A percentile compares a stretch with the other conserved stretches of the same genome.
Conservation (phyloP, 352 stramenopile species). For the Pythium brassicae region DNA sequence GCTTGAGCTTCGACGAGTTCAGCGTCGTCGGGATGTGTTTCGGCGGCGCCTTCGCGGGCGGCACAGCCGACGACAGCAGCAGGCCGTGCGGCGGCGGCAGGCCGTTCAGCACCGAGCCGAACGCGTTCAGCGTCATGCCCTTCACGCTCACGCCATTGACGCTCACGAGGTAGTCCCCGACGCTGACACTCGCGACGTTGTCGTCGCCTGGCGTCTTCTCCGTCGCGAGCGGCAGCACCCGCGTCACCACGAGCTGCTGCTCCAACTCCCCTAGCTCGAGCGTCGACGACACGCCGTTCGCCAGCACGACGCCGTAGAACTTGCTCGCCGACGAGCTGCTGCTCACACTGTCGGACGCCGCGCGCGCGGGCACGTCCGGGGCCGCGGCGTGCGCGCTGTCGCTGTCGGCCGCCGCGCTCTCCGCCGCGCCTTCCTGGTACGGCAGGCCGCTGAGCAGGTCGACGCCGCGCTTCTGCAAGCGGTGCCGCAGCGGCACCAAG, state of each 20-base stretch:
- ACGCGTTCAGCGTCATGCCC: constrained; percentile 26
- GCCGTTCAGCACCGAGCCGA: constrained; percentile 21
- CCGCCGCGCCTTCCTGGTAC: constrained; percentile 34
- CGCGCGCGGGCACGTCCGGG: no score
- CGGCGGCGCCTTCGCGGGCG: constrained; percentile 32
- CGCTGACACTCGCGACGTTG: constrained; percentile 11
- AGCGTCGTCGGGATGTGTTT: constrained; percentile 63
- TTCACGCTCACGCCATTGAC: constrained; percentile 52
- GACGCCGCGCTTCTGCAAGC: constrained; percentile 29
- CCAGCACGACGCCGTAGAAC: constrained; percentile 51
- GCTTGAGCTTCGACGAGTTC: constrained; percentile 54
- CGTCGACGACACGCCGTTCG: constrained; percentile 28
- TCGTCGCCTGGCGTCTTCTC: constrained; percentile 7
- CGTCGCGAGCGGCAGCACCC: constrained; percentile 13
- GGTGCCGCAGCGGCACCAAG: constrained; percentile 42
- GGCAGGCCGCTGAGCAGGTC: constrained; percentile 49
- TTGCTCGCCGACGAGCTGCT: constrained; percentile 10
- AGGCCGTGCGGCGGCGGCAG: constrained; percentile 45
- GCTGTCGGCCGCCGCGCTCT: background rate
- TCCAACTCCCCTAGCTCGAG: constrained; percentile 38
- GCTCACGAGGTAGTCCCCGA: constrained; percentile 43
- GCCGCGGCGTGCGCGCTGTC: background rate
- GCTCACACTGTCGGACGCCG: background rate
- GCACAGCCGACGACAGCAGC: constrained; percentile 42
- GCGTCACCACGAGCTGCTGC: constrained; percentile 37